These are phyloP conservation scores for Allium fistulosum DNA, from an alignment of 106 monocot genomes.

Conservation along the genomic window DNA sequence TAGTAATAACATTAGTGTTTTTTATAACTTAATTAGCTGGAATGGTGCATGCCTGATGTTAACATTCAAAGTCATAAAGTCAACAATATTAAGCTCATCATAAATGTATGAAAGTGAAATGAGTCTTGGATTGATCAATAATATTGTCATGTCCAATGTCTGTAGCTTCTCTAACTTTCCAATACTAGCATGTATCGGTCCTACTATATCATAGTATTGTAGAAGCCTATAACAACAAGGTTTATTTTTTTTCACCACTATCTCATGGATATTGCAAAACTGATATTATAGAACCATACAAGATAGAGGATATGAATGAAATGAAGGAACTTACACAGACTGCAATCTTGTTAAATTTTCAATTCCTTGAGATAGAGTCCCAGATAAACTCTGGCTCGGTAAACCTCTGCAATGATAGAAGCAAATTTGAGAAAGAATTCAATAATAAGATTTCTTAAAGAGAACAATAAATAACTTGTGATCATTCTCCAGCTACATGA, in stretches of 20 bases:
- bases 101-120: no score
- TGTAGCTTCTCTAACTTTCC: constrained; percentile 56
- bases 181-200: constrained; percentile 41
- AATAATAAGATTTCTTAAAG: background rate
- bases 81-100: no score
- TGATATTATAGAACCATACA: no score
- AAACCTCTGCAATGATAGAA: constrained; percentile 41
- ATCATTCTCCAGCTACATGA: constrained; percentile 99
- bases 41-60: no score
- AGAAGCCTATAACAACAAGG: constrained; percentile 35
- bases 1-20: no score
- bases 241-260: background rate
- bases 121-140: no score
- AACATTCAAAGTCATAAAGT: no score
- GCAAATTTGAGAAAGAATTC: background rate
- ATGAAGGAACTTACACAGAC: constrained; percentile 61
- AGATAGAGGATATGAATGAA: no score
- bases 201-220: constrained; percentile 62
- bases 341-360: constrained; percentile 84
- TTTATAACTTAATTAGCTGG: no score
- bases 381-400: constrained; percentile 88
- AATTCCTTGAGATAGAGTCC: constrained; percentile 70
- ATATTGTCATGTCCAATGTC: constrained; percentile 21
- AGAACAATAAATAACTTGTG: constrained; percentile 7
- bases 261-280: no score